phyloP scores from a whole-genome alignment of 345 rosid genomes.

The Gossypium herbaceum region DNA sequence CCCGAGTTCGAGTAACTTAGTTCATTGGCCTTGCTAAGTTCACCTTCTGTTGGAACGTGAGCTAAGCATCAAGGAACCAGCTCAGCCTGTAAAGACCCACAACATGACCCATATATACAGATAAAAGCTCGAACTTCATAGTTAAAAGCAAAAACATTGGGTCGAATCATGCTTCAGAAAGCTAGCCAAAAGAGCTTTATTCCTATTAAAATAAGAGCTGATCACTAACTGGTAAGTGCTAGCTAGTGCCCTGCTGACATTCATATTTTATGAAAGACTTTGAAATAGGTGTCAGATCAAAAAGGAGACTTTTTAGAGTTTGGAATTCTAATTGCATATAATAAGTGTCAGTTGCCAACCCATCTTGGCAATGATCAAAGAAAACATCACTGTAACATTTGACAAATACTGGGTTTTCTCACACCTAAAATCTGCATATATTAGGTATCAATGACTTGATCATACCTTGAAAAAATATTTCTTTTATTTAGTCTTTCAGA shows the following conservation, averaged over 20 bases:
- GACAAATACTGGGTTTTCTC: background rate
- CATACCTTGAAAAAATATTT: slow-evolving; percentile 9
- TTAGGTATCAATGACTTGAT: background rate
- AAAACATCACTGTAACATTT: background rate
- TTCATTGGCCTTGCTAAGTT: background rate
- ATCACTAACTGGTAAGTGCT: background rate
- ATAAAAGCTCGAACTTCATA: slow-evolving; percentile 10
- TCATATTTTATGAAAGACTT: slow-evolving; percentile 5
- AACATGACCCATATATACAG: background rate
- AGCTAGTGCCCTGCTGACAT: slow-evolving; percentile 3
- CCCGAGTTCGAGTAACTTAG: no score
- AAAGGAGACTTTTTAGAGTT: background rate
- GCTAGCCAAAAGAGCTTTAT: background rate
- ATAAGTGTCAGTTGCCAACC: slow-evolving; percentile 5
- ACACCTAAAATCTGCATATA: background rate
- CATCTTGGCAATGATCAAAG: background rate
- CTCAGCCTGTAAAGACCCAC: slow-evolving; percentile 4
- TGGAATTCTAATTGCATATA: background rate
- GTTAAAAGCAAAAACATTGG: background rate
- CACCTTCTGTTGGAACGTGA: background rate
- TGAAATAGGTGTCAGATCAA: background rate
- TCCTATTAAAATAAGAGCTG: slow-evolving; percentile 8
- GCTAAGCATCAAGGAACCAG: background rate
- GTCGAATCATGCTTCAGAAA: background rate
- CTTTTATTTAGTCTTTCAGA: background rate